Evolutionary conservation across 2,329 filamentous ascomycete species (phyloP), one percentile per base, ranked within the genome.

Genomic region (Diaporthe amygdali): DNA sequence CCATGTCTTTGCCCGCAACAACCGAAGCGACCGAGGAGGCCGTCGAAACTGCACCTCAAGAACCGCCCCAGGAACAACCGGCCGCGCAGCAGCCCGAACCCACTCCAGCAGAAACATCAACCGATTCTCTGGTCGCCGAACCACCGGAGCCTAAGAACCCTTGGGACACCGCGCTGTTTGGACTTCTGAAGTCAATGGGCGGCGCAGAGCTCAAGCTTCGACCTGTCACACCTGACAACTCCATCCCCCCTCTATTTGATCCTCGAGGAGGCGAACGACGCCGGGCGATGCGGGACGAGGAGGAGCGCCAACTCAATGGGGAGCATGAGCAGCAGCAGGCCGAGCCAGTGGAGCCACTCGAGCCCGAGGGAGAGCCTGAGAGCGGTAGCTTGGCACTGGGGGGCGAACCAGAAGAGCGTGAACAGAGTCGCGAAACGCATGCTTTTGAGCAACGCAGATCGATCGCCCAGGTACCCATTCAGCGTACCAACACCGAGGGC

Each of bases 401-500:
- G 70, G 96, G 96, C 52, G 96, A 98, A 79, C 96, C 96, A 0
- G 96, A 98, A 79, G 94, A 97, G 75, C 87, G 89, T 73, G 92
- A 94, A 27, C 82, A 83, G 54, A 78, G 81, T 22, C 84, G 85
- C 22, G 88, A 89, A 63, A 82, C 82, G 47, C 84, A 87, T 75
- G 79, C 80, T 56, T 88, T 88, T 49, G 86, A 88, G 52, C 88
- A 89, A 71, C 88, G 91, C 72, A 88, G 91, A 63, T 89, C 90
- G 71, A 90, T 89, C 15, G 91, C 94, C 9, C 94, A 95, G 76
- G 91, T 93, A 3, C 94, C 95, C 12, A 93, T 94, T 41, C 93
- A 95, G 77, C 89, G 93, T 76, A 85, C 85, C 67, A 84, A 80
- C 71, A 81, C 83, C 37, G 88, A 88, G 66, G 86, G 85, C 12